A percentile compares a stretch with the other conserved stretches of the same genome.
Conservation (phyloP, 306 rosid genomes). For the Trifolium repens region DNA sequence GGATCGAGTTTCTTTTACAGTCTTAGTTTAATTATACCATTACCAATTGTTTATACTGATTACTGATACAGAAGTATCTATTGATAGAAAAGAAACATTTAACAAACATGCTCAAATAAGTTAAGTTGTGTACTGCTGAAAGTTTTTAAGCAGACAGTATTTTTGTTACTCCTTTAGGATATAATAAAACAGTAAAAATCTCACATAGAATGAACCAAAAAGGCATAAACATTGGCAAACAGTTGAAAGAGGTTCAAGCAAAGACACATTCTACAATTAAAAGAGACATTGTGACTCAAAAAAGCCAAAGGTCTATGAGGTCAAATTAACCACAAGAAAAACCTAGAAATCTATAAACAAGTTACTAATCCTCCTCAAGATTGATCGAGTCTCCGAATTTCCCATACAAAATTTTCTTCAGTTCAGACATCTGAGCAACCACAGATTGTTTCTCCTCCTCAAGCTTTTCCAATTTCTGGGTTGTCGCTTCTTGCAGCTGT, state of each 20-base stretch:
- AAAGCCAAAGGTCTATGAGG: constrained; percentile 20
- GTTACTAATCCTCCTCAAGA: constrained; percentile 84
- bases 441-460: constrained; percentile 73
- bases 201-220: constrained; percentile 10
- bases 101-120: constrained; percentile 2
- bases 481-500: constrained; percentile 69
- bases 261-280: constrained; percentile 20
- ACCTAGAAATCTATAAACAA: constrained; percentile 28
- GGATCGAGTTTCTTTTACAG: background rate
- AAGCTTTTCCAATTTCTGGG: constrained; percentile 71
- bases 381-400: constrained; percentile 96
- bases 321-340: constrained; percentile 15
- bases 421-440: constrained; percentile 76
- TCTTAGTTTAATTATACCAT: too few relatives aligned
- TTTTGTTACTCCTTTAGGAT: background rate
- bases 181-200: background rate
- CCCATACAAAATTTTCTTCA: constrained; percentile 82
- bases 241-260: constrained; percentile 31
- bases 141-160: background rate
- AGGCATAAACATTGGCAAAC: background rate
- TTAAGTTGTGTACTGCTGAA: background rate
- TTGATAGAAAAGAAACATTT: background rate
- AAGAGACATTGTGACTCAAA: background rate
- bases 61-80: too few relatives aligned
- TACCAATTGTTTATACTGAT: too few relatives aligned